Evolutionary conservation across 116 monocot species (phyloP).

Genomic region (Posidonia oceanica): DNA sequence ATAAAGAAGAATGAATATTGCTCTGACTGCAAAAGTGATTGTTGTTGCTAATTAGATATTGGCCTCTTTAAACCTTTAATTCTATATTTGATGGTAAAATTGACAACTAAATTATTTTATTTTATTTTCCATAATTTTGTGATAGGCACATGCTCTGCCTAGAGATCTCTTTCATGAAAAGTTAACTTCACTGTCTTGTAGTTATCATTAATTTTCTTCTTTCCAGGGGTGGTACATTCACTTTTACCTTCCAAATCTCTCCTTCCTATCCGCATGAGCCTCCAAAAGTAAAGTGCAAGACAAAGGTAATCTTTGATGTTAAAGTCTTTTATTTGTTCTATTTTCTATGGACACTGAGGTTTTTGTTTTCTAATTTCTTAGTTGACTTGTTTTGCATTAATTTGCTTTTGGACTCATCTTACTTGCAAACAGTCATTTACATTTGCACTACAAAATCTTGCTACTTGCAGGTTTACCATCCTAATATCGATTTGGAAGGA

Average conservation of each 20-base stretch:
- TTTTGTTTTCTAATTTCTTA: background rate
- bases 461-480: conserved; percentile 80
- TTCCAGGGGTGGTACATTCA: conserved; percentile 65
- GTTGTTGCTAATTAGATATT: too few species aligned
- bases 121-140: too few species aligned
- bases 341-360: background rate
- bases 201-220: conserved; percentile 6
- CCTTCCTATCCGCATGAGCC: conserved; percentile 89
- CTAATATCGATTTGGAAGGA: conserved; percentile 95
- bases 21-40: too few species aligned
- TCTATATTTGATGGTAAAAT: too few species aligned
- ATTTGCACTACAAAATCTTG: background rate
- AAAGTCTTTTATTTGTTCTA: background rate
- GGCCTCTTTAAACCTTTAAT: too few species aligned
- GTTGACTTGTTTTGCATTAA: background rate
- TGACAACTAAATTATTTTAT: too few species aligned
- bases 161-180: background rate
- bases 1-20: too few species aligned
- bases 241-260: conserved; percentile 72
- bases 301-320: conserved; percentile 45
- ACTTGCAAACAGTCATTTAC: too few species aligned
- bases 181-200: background rate
- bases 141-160: too few species aligned
- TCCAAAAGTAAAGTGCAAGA: conserved; percentile 97
- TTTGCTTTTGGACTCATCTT: background rate